Evolutionary conservation across 176 grass and related monocot species (phyloP), one percentile per base, ranked within the genome.

Genomic region (Avena sativa): DNA sequence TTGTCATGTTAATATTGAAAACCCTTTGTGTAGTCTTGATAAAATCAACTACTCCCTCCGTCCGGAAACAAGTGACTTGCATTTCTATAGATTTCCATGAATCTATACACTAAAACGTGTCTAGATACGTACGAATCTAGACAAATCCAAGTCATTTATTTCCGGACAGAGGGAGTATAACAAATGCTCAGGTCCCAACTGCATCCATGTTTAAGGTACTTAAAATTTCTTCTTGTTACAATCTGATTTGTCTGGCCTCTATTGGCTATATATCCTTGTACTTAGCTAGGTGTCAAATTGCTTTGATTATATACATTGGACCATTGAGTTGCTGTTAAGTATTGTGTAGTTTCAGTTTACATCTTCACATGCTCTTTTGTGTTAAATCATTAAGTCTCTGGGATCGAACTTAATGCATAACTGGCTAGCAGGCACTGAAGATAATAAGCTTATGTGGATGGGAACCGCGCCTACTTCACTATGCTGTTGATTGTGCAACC

Each of bases 391-490:
- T 77, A 44, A 70, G 61, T 78, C 13, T 74, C 19, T 64, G 20
- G 8, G 9, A 26, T 47, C 32, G 8, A 80, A 67, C 44, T 74
- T 59, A 84, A 76, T 71, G 47, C 70, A 58, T 85, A 44, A 81
- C 66, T 89, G 52, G 63, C 53, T 81, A 81, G 64, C 89, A 99
- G 94, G 90, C 92, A 61, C 81, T 94, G 68, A 99, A 99, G 86
- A 79, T 96, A 59, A 93, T 93, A 86, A 92, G 90, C 89, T 90
- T 99, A 65, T 99, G 87, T 87, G 97, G 97, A 66, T 99, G 94
- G 97, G 92, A 90, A 84, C 97, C 92, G 64, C 87, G 88, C 58
- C 26, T 94, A 72, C 94, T 99, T 81, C 94, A 94, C 50, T 99
- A 99, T 83, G 85, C 87, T 85, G 78, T 99, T 83, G 90, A 96